Evolutionary conservation across 2,329 filamentous ascomycete species (phyloP).

Genomic region (Knufia petricola): DNA sequence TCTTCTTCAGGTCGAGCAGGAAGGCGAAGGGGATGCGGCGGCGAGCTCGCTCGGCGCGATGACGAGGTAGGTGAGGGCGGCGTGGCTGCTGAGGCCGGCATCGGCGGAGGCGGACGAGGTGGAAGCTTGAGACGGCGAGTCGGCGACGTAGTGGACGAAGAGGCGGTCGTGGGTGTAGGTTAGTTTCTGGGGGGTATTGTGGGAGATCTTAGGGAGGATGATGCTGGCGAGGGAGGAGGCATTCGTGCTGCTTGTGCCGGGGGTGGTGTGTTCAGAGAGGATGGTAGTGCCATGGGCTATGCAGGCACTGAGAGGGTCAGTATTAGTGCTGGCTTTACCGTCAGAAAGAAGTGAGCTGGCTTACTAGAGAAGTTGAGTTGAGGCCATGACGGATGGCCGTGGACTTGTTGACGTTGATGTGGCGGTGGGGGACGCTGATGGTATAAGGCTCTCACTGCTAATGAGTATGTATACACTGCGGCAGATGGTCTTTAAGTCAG

Average conservation of each 20-base stretch:
- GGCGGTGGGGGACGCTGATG: no score
- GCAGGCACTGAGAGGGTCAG: conserved; percentile 56
- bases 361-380: conserved; percentile 65
- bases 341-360: conserved; percentile 26
- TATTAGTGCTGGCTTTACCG: no score
- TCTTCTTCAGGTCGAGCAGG: conserved; percentile 79
- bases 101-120: conserved; percentile 15
- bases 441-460: no score
- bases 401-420: no score
- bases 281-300: conserved; percentile 92
- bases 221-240: conserved; percentile 83
- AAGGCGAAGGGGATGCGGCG: conserved; percentile 88
- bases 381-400: conserved; percentile 53
- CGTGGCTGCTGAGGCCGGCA: conserved; percentile 31
- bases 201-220: conserved; percentile 89
- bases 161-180: conserved; percentile 88
- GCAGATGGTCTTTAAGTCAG: no score
- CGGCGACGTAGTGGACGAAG: conserved; percentile 92
- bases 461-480: no score
- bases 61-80: conserved; percentile 84
- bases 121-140: conserved; percentile 60
- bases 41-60: conserved; percentile 69
- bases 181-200: conserved; percentile 70
- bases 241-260: conserved; percentile 70
- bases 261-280: conserved; percentile 82